These are phyloP conservation scores for Coniferiporia weirii DNA, from an alignment of 1,284 basidiomycete genomes.

Conservation along the genomic window DNA sequence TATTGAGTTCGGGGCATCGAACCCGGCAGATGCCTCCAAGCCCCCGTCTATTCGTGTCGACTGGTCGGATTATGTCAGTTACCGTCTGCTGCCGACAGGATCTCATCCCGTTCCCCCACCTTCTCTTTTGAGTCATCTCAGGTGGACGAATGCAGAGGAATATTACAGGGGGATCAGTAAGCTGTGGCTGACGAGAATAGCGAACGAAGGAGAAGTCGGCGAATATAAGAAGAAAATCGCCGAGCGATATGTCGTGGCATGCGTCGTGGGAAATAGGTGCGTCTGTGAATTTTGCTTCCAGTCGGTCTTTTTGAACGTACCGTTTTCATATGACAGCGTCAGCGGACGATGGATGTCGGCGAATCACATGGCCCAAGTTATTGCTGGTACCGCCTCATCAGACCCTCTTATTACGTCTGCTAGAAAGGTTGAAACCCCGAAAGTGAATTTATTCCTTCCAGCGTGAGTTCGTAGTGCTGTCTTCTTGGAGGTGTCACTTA, in stretches of 20 bases:
- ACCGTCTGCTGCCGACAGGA: constrained; percentile 20
- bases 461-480: constrained; percentile 35
- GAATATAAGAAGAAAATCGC: constrained; percentile 44
- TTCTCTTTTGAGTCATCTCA: constrained; percentile 35
- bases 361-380: constrained; percentile 59
- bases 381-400: constrained; percentile 41
- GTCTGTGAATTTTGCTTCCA: constrained; percentile 13
- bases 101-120: constrained; percentile 12
- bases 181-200: constrained; percentile 48
- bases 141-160: constrained; percentile 65
- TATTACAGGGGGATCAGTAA: constrained; percentile 62
- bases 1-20: not conserved
- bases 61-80: constrained; percentile 54
- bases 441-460: constrained; percentile 56
- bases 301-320: not conserved
- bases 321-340: constrained; percentile 36
- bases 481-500: not conserved
- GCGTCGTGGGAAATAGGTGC: constrained; percentile 63
- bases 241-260: constrained; percentile 57
- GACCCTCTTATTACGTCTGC: constrained; percentile 8
- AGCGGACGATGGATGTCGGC: constrained; percentile 63
- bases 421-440: constrained; percentile 22
- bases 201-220: constrained; percentile 39
- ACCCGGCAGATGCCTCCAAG: not conserved
- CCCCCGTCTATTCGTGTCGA: constrained; percentile 43